phyloP scores from a whole-genome alignment of 768 basidiomycete genomes.

The Hericium erinaceus region DNA sequence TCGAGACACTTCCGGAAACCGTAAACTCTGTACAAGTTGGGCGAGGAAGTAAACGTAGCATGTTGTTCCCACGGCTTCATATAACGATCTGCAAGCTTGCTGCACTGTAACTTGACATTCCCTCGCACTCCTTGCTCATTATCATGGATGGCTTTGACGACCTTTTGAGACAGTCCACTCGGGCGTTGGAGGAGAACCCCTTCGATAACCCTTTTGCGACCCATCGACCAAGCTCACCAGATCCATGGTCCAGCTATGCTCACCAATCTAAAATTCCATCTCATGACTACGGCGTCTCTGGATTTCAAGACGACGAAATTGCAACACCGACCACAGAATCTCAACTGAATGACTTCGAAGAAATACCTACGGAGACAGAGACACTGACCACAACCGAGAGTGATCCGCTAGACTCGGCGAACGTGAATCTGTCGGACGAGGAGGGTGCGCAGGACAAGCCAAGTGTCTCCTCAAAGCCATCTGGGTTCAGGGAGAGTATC shows the following conservation, averaged over 20 bases:
- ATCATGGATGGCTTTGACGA: conserved; percentile 21
- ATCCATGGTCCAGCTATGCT: conserved; percentile 17
- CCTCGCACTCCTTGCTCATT: no score
- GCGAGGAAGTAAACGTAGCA: no score
- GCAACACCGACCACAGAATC: conserved; percentile 1
- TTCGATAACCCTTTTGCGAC: conserved; percentile 21
- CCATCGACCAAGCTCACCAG: conserved; percentile 16
- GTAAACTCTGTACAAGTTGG: no score
- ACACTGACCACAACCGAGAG: not conserved
- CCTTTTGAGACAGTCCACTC: conserved; percentile 15
- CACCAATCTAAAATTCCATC: not conserved
- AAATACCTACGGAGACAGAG: not conserved
- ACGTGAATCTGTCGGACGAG: conserved; percentile 13
- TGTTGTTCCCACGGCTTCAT: no score
- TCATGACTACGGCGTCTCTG: conserved; percentile 7
- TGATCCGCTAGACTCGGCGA: conserved; percentile 36
- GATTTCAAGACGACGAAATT: conserved; percentile 2
- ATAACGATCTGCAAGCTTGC: no score
- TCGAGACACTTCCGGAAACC: no score
- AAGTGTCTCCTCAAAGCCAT: conserved; percentile 18
- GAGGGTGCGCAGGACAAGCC: conserved; percentile 14
- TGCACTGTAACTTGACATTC: no score
- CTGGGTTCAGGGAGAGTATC: conserved; percentile 50
- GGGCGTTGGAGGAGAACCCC: conserved; percentile 19
- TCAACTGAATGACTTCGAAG: not conserved